Evolutionary conservation across 306 rosid genomes (phyloP).

Genomic region (Citrullus colocynthis): DNA sequence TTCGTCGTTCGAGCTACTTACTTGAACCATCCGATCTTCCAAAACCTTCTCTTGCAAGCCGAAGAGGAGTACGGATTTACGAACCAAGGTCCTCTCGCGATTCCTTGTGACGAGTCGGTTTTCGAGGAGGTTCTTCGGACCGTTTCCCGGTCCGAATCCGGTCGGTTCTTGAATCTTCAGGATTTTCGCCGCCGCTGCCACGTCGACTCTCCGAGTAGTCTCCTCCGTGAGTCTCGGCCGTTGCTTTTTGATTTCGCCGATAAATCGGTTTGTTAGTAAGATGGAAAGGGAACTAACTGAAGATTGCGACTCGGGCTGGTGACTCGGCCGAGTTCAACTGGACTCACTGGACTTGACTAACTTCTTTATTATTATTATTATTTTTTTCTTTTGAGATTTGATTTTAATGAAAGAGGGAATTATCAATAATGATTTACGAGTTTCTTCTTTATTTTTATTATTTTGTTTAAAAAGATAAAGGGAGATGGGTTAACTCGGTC

Average conservation of each 20-base stretch:
- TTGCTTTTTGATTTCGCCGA: slow-evolving; percentile 38
- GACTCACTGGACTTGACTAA: neutral
- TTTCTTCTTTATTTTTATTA: neutral
- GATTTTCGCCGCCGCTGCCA: slow-evolving; percentile 50
- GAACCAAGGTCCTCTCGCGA: slow-evolving; percentile 57
- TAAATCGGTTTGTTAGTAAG: slow-evolving; percentile 20
- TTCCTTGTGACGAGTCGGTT: slow-evolving; percentile 70
- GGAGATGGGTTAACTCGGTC: neutral
- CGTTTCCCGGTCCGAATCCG: slow-evolving; percentile 34
- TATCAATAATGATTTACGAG: neutral
- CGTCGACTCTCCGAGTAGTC: slow-evolving; percentile 28
- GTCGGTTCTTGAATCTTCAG: slow-evolving; percentile 17
- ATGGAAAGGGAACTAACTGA: neutral
- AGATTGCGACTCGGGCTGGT: neutral
- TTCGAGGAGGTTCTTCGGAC: slow-evolving; percentile 57
- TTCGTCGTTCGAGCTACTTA: slow-evolving; percentile 56
- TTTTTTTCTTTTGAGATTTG: neutral
- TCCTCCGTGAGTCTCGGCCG: slow-evolving; percentile 54
- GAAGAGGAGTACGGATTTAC: slow-evolving; percentile 91
- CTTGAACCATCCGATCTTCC: slow-evolving; percentile 85
- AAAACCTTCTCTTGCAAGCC: slow-evolving; percentile 55
- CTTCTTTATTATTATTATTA: neutral
- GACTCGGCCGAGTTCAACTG: slow-evolving; percentile 4
- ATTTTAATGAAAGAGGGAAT: neutral
- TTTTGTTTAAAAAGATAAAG: neutral